Base-by-base conservation (phyloP, 768 basidiomycete species). In the Amanita molliuscula region DNA sequence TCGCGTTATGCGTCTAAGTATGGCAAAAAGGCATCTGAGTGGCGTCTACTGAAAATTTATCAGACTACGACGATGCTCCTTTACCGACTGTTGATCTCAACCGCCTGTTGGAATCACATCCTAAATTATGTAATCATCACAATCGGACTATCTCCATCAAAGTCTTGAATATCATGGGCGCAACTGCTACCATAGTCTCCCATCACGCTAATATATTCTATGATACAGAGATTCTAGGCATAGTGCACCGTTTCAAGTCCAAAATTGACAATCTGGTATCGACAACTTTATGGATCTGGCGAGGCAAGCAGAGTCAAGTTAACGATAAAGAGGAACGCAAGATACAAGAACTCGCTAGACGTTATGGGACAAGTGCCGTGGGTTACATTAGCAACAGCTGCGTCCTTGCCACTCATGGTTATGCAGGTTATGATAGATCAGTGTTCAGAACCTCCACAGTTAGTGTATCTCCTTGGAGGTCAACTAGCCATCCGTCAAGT, bases 211-310 rank as follows among this genome's bases (percentile, higher is more conserved):
- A 74, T 52, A 61, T 85, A 15, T 88, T 91, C 61, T 84, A 91
- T 58, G 88, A 91, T 47, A 66, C 73, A 1, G 89, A 92, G 59
- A 66, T 80, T 6, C 66, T 89, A 16, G 78, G 75, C 1, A 70
- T 91, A 45, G 70, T 91, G 11, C 76, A 88, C 60, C 76, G 88
- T 11, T 73, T 67, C 20, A 91, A 89, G 62, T 76, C 76, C 0
- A 78, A 68, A 49, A 67, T 73, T n/a, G 80, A 64, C 29, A 82
- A 84, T 10, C 69, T 91, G 13, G 87, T 79, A 3, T 69, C 71
- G 21, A 88, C 82, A 4, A 74, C 71, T 18, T 74, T 91, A 15
- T 91, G 87, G 87, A 76, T 75, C 18, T 92, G 89, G 89, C 66
- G 69, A 15, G 89, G 89, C 0, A 77, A 72, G 47, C 68, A 68